Evolutionary conservation across 1,139 yeast species (phyloP).

Genomic region (Wickerhamomyces sp.): DNA sequence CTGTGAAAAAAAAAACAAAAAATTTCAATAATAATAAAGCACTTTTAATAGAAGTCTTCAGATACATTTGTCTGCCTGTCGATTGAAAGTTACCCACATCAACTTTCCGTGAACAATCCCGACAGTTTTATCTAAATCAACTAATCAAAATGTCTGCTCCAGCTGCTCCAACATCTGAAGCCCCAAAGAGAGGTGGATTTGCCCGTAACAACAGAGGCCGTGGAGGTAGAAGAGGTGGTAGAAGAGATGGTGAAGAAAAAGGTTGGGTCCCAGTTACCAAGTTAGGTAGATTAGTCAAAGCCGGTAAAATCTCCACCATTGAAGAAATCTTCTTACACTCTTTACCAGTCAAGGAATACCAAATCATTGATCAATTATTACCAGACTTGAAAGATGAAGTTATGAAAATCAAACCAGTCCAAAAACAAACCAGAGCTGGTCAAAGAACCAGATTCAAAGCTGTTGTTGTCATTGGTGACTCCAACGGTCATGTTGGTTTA

Average conservation of each 20-base stretch:
- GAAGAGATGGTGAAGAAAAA: slow-evolving; percentile 90
- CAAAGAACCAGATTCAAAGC: slow-evolving; percentile 99
- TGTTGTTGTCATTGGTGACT: slow-evolving; percentile 98
- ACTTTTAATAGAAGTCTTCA: slow-evolving; percentile 1
- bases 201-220: slow-evolving; percentile 67
- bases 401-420: slow-evolving; percentile 99
- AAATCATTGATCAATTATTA: slow-evolving; percentile 93
- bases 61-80: slow-evolving; percentile 33
- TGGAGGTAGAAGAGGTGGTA: slow-evolving; percentile 57
- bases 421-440: slow-evolving; percentile 99
- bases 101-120: slow-evolving; percentile 91
- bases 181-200: slow-evolving; percentile 64
- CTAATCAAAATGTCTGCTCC: slow-evolving; percentile 57
- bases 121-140: slow-evolving; percentile 37
- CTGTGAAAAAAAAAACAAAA: slow-evolving; percentile 1
- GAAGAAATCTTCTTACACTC: slow-evolving; percentile 99
- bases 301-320: slow-evolving; percentile 93
- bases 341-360: slow-evolving; percentile 98
- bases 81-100: slow-evolving; percentile 89
- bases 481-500: slow-evolving; percentile 99
- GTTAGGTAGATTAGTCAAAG: slow-evolving; percentile 99
- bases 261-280: slow-evolving; percentile 99
- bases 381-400: slow-evolving; percentile 98
- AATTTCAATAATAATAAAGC: not conserved
- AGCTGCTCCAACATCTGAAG: slow-evolving; percentile 40